Base-by-base conservation (phyloP, 768 basidiomycete species). In the Xerocomus potaroensis region DNA sequence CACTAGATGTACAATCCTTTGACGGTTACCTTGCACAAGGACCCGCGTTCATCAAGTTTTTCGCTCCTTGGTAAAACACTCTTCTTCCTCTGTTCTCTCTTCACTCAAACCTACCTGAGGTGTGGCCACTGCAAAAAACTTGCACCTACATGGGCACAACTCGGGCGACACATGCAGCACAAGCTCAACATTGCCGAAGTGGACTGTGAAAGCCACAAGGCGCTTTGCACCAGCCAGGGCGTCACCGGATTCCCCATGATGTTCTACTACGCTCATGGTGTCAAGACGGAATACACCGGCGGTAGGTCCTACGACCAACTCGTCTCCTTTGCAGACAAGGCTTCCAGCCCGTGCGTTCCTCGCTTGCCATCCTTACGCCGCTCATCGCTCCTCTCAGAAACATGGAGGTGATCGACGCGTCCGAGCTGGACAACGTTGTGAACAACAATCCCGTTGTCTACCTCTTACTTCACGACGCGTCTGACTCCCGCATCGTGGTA, bases 101-200 rank as follows among this genome's bases (percentile, higher is more conserved):
- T 4, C 10, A 14, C 22, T 35, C 42, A 56, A 5, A 53, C 15
- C 1, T 4, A 5, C 12, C 11, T 2, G 31, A 79, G 79, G 90
- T 97, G 94, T 63, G 89, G 89, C 4, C 94, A 98, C 68, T 99
- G 95, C 77, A 94, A 96, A 71, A 90, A 90, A 61, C 75, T 98
- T 2, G 89, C 90, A 1, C 92, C 84, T 42, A 75, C 72, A 0
- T 98, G 92, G 90, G 70, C 69, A 1, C 73, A 85, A 40, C 77
- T 99, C 3, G 94, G 89, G 0, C 65, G 69, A 40, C 69, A 70
- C 18, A 81, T 94, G 76, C 77, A 84, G 54, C 71, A 75, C 50
- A 82, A 81, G 39, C 71, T 94, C 24, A 85, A 79, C 31, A 70
- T 99, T 8, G 92, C 83, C 3, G 83, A 95, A 51, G 84, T 99